Evolutionary conservation across 768 basidiomycete genomes (phyloP), one percentile per base, ranked within the genome.

Genomic region (Suillus hirtellus): DNA sequence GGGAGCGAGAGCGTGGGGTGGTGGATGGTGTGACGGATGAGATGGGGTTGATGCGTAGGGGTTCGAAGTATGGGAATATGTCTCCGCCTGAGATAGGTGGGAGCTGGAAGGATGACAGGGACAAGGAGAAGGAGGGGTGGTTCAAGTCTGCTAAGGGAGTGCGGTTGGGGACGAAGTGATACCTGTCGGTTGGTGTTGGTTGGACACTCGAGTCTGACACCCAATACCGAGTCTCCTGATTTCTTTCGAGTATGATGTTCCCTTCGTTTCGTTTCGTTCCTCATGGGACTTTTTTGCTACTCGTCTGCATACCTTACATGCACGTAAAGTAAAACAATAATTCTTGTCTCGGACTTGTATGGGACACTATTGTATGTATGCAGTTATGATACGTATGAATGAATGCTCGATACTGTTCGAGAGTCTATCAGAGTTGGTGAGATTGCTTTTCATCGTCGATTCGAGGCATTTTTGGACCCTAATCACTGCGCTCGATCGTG

Each of bases 21-120:
- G 31, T 38, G 15, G 61, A 63, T 46, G 61, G 62, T 63, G 65
- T 79, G 1, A 74, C 77, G 17, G 71, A 71, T 8, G 81, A 83
- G 68, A 77, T 82, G 71, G 80, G 79, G 3, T 72, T 75, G 65
- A 75, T 78, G 79, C 72, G 70, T 9, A 64, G 60, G 31, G 62
- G 49, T 42, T 71, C 70, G 10, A 43, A 65, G 70, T 66, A 71
- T 24, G 58, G 62, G 15, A 60, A 11, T 14, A 24, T 27, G 11
- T 49, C 56, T 17, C 43, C 43, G 21, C 58, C 59, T 47, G 59
- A 2, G 44, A 46, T 19, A 2, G 38, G 37, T 9, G 42, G 59
- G 49, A 19, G 38, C 50, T 21, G 35, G 35, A 37, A 56, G 21
- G 60, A 56, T n/a, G 47, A 53, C 53, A 37, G 59, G 53, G 27